Evolutionary conservation across 2,329 filamentous ascomycete species (phyloP).

Genomic region (Cryphonectria parasitica): DNA sequence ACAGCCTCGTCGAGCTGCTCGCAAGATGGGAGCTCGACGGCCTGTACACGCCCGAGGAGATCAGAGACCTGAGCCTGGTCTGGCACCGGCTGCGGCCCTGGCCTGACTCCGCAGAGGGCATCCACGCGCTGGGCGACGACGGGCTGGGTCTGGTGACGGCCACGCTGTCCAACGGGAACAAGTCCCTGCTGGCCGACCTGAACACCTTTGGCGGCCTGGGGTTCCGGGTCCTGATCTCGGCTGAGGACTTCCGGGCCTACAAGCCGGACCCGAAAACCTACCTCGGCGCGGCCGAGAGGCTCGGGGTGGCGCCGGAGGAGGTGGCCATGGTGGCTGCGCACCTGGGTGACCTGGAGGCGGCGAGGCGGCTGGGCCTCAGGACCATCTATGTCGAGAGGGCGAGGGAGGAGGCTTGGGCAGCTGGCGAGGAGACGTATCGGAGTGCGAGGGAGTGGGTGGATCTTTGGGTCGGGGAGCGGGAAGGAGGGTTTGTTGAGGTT

Average conservation of each 20-base stretch:
- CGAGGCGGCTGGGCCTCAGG: conserved; percentile 64
- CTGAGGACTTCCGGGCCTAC: conserved; percentile 73
- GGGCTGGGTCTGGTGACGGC: conserved; percentile 54
- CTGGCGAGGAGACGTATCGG: conserved; percentile 53
- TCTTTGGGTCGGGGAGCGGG: conserved; percentile 58
- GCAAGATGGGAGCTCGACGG: conserved; percentile 56
- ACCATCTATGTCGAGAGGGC: conserved; percentile 76
- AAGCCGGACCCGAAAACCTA: conserved; percentile 74
- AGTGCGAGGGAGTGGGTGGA: conserved; percentile 66
- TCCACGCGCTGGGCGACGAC: not conserved
- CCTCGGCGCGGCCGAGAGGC: conserved; percentile 63
- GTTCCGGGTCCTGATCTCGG: conserved; percentile 66
- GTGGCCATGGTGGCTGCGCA: conserved; percentile 82
- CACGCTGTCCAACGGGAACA: conserved; percentile 78
- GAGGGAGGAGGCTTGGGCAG: conserved; percentile 65
- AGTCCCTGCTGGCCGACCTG: conserved; percentile 68
- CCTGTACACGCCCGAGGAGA: conserved; percentile 65
- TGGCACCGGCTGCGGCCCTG: conserved; percentile 78
- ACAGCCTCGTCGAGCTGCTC: conserved; percentile 64
- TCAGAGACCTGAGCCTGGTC: conserved; percentile 64
- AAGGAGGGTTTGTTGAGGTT: conserved; percentile 57
- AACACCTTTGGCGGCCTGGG: conserved; percentile 59
- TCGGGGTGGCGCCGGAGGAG: conserved; percentile 54
- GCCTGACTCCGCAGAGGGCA: conserved; percentile 56
- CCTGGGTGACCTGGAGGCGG: conserved; percentile 68